These are phyloP conservation scores for Tetracladium setigerum DNA, from an alignment of 495 filamentous ascomycete genomes.

Conservation along the genomic window DNA sequence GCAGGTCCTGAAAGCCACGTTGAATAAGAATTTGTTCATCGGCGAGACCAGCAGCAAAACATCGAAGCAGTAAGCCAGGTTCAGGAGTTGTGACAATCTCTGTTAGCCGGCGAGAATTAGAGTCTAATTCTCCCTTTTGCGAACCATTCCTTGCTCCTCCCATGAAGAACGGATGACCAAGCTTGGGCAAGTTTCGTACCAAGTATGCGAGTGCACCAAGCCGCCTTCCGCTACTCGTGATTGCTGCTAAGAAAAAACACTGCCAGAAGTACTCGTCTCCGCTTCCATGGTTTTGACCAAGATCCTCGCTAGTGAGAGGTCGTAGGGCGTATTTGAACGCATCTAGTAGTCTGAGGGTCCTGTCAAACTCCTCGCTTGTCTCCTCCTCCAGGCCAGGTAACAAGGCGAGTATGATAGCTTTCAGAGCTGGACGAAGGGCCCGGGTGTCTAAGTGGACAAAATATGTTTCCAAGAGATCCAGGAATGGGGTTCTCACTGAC, in stretches of 20 bases:
- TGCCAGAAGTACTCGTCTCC: constrained; percentile 96
- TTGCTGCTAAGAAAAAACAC: constrained; percentile 87
- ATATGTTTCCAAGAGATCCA: constrained; percentile 75
- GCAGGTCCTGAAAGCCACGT: constrained; percentile 83
- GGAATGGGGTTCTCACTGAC: constrained; percentile 73
- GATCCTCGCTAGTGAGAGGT: constrained; percentile 25
- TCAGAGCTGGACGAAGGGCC: constrained; percentile 77
- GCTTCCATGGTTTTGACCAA: constrained; percentile 43
- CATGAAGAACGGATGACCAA: constrained; percentile 36
- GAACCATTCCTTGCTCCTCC: constrained; percentile 4
- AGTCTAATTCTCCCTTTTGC: constrained; percentile 17
- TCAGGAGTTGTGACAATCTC: constrained; percentile 84
- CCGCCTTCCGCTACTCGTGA: constrained; percentile 76
- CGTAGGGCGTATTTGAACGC: constrained; percentile 64
- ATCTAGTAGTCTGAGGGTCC: constrained; percentile 70
- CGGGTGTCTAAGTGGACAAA: constrained; percentile 61
- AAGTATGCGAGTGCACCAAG: constrained; percentile 84
- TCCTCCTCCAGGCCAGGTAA: constrained; percentile 93
- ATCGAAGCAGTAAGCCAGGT: constrained; percentile 81
- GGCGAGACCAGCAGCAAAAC: constrained; percentile 80
- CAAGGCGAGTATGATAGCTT: constrained; percentile 75
- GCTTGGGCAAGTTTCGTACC: constrained; percentile 65
- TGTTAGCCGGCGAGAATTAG: constrained; percentile 37
- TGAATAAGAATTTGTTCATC: constrained; percentile 91
- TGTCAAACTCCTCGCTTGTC: constrained; percentile 92